Evolutionary conservation across 768 basidiomycete genomes (phyloP), one percentile per base, ranked within the genome.

Genomic region (Rossbeevera mucosa): DNA sequence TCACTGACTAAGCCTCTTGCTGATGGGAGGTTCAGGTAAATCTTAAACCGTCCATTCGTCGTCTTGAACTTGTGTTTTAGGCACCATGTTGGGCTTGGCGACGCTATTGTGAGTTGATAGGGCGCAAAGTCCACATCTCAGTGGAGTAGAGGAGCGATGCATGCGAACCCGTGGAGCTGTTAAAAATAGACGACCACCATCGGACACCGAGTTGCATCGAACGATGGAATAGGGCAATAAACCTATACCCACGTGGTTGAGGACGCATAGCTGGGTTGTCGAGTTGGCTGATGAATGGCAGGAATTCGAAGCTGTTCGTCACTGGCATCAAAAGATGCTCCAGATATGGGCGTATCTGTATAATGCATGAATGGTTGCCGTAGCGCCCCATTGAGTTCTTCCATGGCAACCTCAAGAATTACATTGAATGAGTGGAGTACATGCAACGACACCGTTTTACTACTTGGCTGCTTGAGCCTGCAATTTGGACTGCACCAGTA

Each of bases 401-500:
- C 22, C 33, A 45, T 52, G 48, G 51, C 9, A 43, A 53, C 49
- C 12, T 12, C 0, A 26, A 44, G 9, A 6, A 21, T 22, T 24
- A 51, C 14, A 31, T 38, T 18, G 38, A 47, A 44, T 33, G n/a
- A n/a, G n/a, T n/a, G n/a, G n/a, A 25, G 38, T 20, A 20, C 18
- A 40, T 31, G 14, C 38, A 40, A 41, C 40, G 40, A n/a, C 11
- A 14, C 60, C 52, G 59, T 54, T 47, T 48, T 36, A n/a, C n/a
- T 59, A 61, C 26, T 66, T 65, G n/a, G 64, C 60, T 9, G 67
- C 59, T 33, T 66, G 57, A 12, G 73, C 67, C 58, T 77, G 77
- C 16, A 47, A 62, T 42, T 69, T 68, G 21, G 71, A 71, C 53
- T 74, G 75, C 5, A 79, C 79, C 26, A 90, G 76, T 48, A 85